Evolutionary conservation across 148 eudicot species (phyloP).

Genomic region (Pouteria glomerata): DNA sequence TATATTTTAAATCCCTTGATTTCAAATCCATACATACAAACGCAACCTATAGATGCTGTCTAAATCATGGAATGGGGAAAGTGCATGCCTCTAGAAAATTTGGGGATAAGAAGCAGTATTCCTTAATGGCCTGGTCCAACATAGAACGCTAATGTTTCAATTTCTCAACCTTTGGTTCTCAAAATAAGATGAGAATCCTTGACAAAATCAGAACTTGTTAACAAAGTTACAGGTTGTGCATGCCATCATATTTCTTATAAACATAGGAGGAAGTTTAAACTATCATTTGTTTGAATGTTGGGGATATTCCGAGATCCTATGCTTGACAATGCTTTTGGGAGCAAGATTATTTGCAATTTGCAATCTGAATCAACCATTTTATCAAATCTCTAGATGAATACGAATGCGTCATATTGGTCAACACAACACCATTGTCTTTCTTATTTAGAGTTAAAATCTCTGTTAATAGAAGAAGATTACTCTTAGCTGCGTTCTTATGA

Average conservation of each 20-base stretch:
- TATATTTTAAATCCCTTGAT: too few relatives aligned
- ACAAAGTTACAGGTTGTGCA: too few relatives aligned
- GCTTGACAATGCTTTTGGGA: not conserved
- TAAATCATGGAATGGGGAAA: not conserved
- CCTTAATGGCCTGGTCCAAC: too few relatives aligned
- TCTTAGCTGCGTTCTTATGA: not conserved
- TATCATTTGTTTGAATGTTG: not conserved
- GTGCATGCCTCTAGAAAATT: too few relatives aligned
- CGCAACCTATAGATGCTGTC: too few relatives aligned
- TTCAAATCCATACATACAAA: too few relatives aligned
- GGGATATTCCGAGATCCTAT: not conserved
- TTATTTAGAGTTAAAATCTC: not conserved
- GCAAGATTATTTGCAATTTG: not conserved
- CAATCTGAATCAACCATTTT: not conserved
- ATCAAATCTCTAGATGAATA: constrained; percentile 1
- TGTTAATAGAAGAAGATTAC: not conserved
- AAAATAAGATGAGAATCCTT: too few relatives aligned
- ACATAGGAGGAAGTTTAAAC: not conserved
- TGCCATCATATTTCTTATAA: not conserved
- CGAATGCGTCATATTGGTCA: not conserved
- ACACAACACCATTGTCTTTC: not conserved
- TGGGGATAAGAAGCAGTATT: too few relatives aligned
- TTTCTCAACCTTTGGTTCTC: too few relatives aligned
- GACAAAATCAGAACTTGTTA: too few relatives aligned
- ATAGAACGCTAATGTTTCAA: too few relatives aligned